Percentiles rank a stretch among this genome's conserved stretches.
Evolutionary conservation across 169 alveolate species (phyloP).

Genomic region (Perkinsus chesapeaki): DNA sequence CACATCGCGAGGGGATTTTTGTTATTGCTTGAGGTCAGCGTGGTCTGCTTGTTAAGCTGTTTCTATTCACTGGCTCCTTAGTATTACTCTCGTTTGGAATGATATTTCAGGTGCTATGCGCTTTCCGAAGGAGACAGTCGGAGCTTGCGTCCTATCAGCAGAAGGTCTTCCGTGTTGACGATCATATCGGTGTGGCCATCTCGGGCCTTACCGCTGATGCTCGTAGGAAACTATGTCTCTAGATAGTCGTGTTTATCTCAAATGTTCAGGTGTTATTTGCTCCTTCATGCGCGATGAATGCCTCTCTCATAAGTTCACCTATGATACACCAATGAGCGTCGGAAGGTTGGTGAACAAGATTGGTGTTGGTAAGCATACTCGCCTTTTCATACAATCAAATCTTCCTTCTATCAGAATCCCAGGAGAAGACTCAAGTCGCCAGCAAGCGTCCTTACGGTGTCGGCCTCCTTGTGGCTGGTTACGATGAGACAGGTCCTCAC

Average conservation of each 20-base stretch:
- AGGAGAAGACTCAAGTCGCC: slow-evolving; percentile 84
- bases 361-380: slow-evolving; percentile 66
- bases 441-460: slow-evolving; percentile 98
- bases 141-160: slow-evolving; percentile 88
- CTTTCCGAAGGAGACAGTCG: slow-evolving; percentile 72
- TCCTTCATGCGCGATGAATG: slow-evolving; percentile 87
- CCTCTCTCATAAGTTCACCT: slow-evolving; percentile 83
- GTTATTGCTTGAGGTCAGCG: slow-evolving; percentile 15
- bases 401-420: slow-evolving; percentile 62
- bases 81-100: neutral
- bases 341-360: slow-evolving; percentile 80
- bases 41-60: neutral
- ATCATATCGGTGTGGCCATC: slow-evolving; percentile 92
- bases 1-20: slow-evolving; percentile 16
- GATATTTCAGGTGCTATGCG: slow-evolving; percentile 70
- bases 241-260: slow-evolving; percentile 1
- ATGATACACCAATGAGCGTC: slow-evolving; percentile 81
- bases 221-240: slow-evolving; percentile 35
- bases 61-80: neutral
- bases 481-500: slow-evolving; percentile 85
- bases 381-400: neutral
- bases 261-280: slow-evolving; percentile 48
- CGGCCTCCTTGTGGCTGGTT: slow-evolving; percentile 88
- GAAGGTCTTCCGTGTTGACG: slow-evolving; percentile 88
- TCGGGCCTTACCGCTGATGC: slow-evolving; percentile 99